Base-by-base conservation (phyloP, 352 stramenopile genomes). In the Globisporangium carolinianum region DNA sequence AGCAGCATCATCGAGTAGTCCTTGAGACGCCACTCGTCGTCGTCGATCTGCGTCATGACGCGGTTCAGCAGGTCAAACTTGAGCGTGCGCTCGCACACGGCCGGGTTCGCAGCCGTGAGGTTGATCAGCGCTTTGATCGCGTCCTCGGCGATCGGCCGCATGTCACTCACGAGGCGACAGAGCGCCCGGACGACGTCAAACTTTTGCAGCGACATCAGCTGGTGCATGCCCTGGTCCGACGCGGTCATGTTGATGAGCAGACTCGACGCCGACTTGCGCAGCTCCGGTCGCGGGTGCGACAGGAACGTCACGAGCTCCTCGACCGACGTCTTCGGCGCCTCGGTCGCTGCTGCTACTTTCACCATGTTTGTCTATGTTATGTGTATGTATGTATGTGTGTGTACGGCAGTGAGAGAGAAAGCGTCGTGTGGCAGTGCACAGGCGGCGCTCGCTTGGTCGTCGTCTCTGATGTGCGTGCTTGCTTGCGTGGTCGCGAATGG, bases 1-100 rank as follows among this genome's bases (percentile, higher is more conserved):
- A 94, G 68, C 38, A 94, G 75, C 84, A 94, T 94, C 84, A 94
- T 92, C 46, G 80, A 91, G 39, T 83, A 77, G 67, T 94, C 79
- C 42, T 86, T 91, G 53, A 92, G 71, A 6, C 75, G 76, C 81
- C 83, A 94, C 46, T 94, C 84, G 52, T 75, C 69, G 73, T 92
- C 80, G 39, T 89, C 80, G 55, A 92, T 69, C 63, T 92, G 84
- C 39, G 73, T 83, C 80, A 94, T 89, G n/a, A 94, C 73, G 57
- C 84, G 82, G 65, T 90, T 89, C n/a, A 94, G 68, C 53, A 92
- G 63, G 55, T 91, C 82, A 53, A 71, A 87, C 62, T 89, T 84
- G 51, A 94, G 73, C 52, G 82, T 75, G 17, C 80, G 82, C 61
- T 92, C 82, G 56, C 80, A 83, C 3, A 79, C 76, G 17, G 67